phyloP scores from a whole-genome alignment of 495 filamentous ascomycete genomes.

The Letharia columbiana region DNA sequence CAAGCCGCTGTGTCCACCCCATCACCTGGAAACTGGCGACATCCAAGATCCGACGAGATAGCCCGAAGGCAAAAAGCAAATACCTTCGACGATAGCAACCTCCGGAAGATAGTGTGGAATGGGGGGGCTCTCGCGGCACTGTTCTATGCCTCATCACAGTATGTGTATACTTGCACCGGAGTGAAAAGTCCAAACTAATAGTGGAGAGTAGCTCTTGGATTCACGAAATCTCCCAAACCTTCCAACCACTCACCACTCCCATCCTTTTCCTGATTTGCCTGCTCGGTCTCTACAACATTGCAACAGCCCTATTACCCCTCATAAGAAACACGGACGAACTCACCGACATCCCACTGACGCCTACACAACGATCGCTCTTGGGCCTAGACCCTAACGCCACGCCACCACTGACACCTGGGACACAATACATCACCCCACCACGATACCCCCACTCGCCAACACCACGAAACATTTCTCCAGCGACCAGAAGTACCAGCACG shows the following conservation, averaged over 20 bases:
- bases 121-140: conserved; percentile 44
- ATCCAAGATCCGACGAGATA: conserved; percentile 75
- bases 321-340: conserved; percentile 64
- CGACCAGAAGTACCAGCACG: conserved; percentile 40
- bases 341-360: conserved; percentile 82
- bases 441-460: conserved; percentile 72
- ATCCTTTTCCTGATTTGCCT: conserved; percentile 44
- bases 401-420: conserved; percentile 55
- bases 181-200: neutral
- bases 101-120: conserved; percentile 59
- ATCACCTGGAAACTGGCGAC: conserved; percentile 75
- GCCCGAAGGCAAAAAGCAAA: conserved; percentile 61
- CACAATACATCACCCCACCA: conserved; percentile 73
- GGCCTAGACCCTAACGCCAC: conserved; percentile 63
- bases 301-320: conserved; percentile 57
- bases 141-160: conserved; percentile 30
- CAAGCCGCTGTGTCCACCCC: conserved; percentile 33
- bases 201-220: neutral
- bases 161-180: conserved; percentile 4
- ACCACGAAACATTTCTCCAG: conserved; percentile 39
- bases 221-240: neutral
- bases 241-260: conserved; percentile 31
- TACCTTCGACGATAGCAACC: conserved; percentile 62
- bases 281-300: conserved; percentile 57
- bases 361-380: conserved; percentile 74